Conservation (phyloP, 164 flowering plant genomes). For the Houttuynia cordata region DNA sequence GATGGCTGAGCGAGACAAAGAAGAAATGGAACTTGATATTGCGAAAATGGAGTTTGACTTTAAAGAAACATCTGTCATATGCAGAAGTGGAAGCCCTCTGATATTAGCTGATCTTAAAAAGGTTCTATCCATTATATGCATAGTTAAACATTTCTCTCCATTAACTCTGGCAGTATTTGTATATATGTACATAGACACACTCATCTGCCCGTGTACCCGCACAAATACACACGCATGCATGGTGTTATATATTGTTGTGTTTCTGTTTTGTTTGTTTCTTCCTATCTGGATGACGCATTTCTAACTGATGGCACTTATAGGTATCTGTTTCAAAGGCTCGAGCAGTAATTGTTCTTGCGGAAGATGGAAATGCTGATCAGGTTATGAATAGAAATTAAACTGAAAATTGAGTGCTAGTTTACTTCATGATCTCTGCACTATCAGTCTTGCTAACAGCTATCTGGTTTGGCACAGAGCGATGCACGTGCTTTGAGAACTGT, state of each 20-base stretch:
- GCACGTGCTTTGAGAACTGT: constrained; percentile 82
- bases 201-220: not conserved
- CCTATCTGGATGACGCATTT: not conserved
- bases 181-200: too few relatives aligned
- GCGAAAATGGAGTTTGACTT: constrained; percentile 81
- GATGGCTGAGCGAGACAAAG: constrained; percentile 81
- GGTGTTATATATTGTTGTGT: not conserved
- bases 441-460: not conserved
- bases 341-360: constrained; percentile 69
- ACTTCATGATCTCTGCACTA: not conserved
- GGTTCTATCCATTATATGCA: constrained; percentile 19
- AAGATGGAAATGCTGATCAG: constrained; percentile 90
- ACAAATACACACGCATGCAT: not conserved
- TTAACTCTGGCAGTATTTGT: not conserved
- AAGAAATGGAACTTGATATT: constrained; percentile 85
- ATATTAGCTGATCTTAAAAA: constrained; percentile 75
- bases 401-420: not conserved
- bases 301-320: constrained; percentile 15
- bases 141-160: constrained; percentile 10
- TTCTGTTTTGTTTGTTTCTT: too few relatives aligned
- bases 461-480: constrained; percentile 45
- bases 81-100: constrained; percentile 79
- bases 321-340: constrained; percentile 92
- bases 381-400: constrained; percentile 14
- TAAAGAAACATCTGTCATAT: constrained; percentile 70